Evolutionary conservation across 495 filamentous ascomycete genomes (phyloP), one percentile per base, ranked within the genome.

Genomic region (Neurospora sp.): DNA sequence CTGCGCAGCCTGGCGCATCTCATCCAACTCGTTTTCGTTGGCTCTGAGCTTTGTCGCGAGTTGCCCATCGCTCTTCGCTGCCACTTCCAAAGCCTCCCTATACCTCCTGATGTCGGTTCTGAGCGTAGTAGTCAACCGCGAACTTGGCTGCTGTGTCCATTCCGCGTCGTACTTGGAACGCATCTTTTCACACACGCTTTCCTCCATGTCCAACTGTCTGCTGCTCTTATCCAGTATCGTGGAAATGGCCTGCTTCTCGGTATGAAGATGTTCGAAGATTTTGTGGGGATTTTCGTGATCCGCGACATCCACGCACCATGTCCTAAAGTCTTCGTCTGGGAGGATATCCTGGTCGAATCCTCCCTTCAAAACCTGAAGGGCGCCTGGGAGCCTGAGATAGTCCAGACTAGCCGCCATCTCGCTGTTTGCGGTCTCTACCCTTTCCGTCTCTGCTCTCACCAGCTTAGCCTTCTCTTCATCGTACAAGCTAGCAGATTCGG

Each of bases 151-250:
- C 79, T 99, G 96, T 22, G 93, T 97, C 96, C 96, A 99, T 66
- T 98, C 96, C 12, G 85, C 87, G 40, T 96, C 94, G 79, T 98
- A 98, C 81, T 99, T 99, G 3, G 94, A 96, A 69, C 96, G 89
- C 96, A 99, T 99, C 85, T 97, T 98, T 82, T 99, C 96, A 80
- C 96, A 99, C 7, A 98, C 94, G 71, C 92, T 96, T 83, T 98
- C 96, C 81, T 99, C 96, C 88, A 95, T 90, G 76, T 98, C 96
- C 11, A 99, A 79, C 76, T 94, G 92, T 77, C 96, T 97, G 48
- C 88, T 91, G 77, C 92, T 93, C 73, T 87, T 86, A 74, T 97
- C 94, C 71, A 99, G 80, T 10, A 90, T 85, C 3, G 87, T 82
- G 10, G 90, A 77, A 10, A 97, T 91, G 38, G 87, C 85, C 44